Percentiles rank a stretch among this genome's conserved stretches.
Conservation (phyloP, 2,329 filamentous ascomycete genomes). For the Aspergillus amoenus region DNA sequence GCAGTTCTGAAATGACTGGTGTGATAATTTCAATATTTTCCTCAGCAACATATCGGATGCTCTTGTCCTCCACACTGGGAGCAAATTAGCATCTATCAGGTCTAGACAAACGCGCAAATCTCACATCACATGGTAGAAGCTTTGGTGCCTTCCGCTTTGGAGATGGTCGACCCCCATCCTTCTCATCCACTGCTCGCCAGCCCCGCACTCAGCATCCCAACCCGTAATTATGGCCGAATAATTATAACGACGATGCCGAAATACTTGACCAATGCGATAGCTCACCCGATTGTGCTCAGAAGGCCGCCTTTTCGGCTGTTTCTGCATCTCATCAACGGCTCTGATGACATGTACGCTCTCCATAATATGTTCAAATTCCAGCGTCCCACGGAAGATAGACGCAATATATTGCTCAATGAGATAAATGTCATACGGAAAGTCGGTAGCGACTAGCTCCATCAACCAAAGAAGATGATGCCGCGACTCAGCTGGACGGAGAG, state of each 20-base stretch:
- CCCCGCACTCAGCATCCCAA: constrained; percentile 69
- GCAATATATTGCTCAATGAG: constrained; percentile 68
- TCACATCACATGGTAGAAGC: constrained; percentile 84
- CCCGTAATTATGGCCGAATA: constrained; percentile 82
- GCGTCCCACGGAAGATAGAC: constrained; percentile 56
- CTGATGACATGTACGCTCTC: constrained; percentile 58
- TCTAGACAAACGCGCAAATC: not conserved
- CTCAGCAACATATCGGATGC: constrained; percentile 72
- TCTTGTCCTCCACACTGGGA: constrained; percentile 64
- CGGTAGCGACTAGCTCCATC: constrained; percentile 61
- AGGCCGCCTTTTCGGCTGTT: constrained; percentile 42
- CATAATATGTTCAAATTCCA: constrained; percentile 55
- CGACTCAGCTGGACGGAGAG: constrained; percentile 49
- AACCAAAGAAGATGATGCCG: constrained; percentile 65
- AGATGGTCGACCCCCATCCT: constrained; percentile 63
- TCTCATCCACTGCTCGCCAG: constrained; percentile 62
- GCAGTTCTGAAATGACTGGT: constrained; percentile 53
- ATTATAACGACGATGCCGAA: constrained; percentile 75
- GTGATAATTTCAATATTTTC: constrained; percentile 72
- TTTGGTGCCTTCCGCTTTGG: constrained; percentile 61
- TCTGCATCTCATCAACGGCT: constrained; percentile 56
- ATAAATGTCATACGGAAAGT: constrained; percentile 70
- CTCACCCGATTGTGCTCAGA: constrained; percentile 49
- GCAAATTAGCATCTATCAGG: constrained; percentile 16
- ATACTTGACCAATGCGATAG: constrained; percentile 78